These are phyloP conservation scores for Neofusicoccum sp. DNA, from an alignment of 2,329 filamentous ascomycete species.

Conservation along the genomic window DNA sequence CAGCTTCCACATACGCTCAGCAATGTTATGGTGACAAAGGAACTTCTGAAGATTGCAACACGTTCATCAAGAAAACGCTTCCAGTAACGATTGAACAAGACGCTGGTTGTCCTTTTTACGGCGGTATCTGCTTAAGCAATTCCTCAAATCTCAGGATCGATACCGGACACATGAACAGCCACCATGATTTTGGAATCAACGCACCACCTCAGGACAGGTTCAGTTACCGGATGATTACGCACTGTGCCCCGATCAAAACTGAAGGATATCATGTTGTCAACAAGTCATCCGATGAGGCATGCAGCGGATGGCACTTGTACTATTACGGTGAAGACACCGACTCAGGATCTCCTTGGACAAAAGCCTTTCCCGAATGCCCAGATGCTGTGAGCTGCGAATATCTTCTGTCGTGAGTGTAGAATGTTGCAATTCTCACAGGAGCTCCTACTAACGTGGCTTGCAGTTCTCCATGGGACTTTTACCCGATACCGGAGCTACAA, in stretches of 20 bases:
- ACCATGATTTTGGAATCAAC: conserved; percentile 29
- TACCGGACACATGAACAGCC: conserved; percentile 27
- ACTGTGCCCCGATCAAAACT: conserved; percentile 22
- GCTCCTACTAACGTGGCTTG: too few species aligned
- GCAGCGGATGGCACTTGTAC: neutral
- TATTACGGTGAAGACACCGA: too few species aligned
- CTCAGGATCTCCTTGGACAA: too few species aligned
- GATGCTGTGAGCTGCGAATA: too few species aligned
- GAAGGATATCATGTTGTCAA: too few species aligned
- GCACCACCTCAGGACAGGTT: conserved; percentile 23
- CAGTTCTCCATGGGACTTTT: too few species aligned
- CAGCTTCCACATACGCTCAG: neutral
- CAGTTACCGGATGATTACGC: conserved; percentile 2
- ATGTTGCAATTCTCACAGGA: too few species aligned
- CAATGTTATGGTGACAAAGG: neutral
- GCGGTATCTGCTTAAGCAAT: conserved; percentile 20
- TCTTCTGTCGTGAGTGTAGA: too few species aligned
- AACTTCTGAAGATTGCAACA: neutral
- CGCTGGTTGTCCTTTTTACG: conserved; percentile 24
- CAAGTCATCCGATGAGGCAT: neutral
- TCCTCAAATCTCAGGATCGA: conserved; percentile 26
- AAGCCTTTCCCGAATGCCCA: too few species aligned
- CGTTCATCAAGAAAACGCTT: conserved; percentile 2
- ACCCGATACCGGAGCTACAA: neutral
- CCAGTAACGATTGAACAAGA: conserved; percentile 17